Percentiles rank a stretch among this genome's conserved stretches.
These are phyloP conservation scores for Agroathelia rolfsii DNA, from an alignment of 1,284 basidiomycete genomes.

Conservation along the genomic window DNA sequence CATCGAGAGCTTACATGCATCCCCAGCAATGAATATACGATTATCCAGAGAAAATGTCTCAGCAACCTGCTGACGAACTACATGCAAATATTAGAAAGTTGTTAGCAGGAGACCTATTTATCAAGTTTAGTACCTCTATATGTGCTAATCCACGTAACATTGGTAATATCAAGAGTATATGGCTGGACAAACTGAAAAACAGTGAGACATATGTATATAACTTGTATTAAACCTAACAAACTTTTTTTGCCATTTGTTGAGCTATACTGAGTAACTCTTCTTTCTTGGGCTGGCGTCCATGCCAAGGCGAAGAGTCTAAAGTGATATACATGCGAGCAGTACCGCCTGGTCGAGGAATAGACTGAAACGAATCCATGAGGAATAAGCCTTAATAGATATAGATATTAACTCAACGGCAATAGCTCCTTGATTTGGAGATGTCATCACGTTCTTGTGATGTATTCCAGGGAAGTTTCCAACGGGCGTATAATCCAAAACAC, in stretches of 20 bases:
- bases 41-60: conserved; percentile 16
- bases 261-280: background rate
- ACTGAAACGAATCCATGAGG: conserved; percentile 3
- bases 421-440: conserved; percentile 8
- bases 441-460: conserved; percentile 16
- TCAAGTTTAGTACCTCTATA: conserved; percentile 5
- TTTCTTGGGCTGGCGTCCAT: too few relatives aligned
- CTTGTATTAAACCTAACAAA: background rate
- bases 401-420: conserved; percentile 4
- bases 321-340: conserved; percentile 6
- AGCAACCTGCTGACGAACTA: conserved; percentile 21
- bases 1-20: conserved; percentile 13
- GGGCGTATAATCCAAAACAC: conserved; percentile 14
- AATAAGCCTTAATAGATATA: background rate
- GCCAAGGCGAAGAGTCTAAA: background rate
- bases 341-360: conserved; percentile 5
- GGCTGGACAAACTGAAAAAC: conserved; percentile 14
- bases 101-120: too few relatives aligned
- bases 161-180: conserved; percentile 12
- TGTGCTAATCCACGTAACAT: conserved; percentile 13
- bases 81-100: conserved; percentile 1
- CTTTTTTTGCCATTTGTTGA: background rate
- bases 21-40: conserved; percentile 20
- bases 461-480: conserved; percentile 17
- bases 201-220: too few relatives aligned